phyloP scores from a whole-genome alignment of 495 filamentous ascomycete genomes.

The Lophiotrema nucula region DNA sequence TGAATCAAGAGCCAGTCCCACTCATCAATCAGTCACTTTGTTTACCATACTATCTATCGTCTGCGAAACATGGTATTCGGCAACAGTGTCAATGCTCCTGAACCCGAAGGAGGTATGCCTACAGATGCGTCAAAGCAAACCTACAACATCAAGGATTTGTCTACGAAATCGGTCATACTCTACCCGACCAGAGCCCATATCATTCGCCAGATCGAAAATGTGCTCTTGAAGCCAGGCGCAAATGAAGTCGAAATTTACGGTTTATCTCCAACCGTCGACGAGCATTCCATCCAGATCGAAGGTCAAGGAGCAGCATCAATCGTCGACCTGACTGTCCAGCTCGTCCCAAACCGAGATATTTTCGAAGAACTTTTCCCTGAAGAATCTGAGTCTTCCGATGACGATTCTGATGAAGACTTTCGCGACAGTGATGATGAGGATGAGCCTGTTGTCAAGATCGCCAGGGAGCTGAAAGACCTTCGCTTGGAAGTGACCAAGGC shows the following conservation, averaged over 20 bases:
- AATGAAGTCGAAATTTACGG: constrained; percentile 67
- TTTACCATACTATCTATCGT: no score
- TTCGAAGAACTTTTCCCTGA: constrained; percentile 58
- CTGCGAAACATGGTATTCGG: no score
- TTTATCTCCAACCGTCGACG: constrained; percentile 61
- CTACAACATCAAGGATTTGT: constrained; percentile 52
- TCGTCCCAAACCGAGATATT: constrained; percentile 58
- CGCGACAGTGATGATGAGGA: constrained; percentile 36
- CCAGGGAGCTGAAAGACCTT: constrained; percentile 28
- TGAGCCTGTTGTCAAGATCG: constrained; percentile 30
- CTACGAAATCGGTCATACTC: constrained; percentile 60
- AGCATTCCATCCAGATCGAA: constrained; percentile 69
- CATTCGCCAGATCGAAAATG: constrained; percentile 60
- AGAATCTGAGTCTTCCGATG: constrained; percentile 44
- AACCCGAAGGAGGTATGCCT: no score
- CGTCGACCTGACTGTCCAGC: constrained; percentile 63
- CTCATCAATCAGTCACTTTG: no score
- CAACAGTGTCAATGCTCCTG: no score
- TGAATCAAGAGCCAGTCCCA: neutral
- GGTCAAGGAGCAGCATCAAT: constrained; percentile 63
- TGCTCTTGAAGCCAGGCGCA: constrained; percentile 57
- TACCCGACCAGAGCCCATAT: constrained; percentile 62
- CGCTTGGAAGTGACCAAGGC: constrained; percentile 34
- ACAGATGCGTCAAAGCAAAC: constrained; percentile 19
- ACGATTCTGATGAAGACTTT: constrained; percentile 40